A percentile compares a stretch with the other conserved stretches of the same genome.
phyloP scores from a whole-genome alignment of 2,329 filamentous ascomycete genomes.

The Neonectria sp. region DNA sequence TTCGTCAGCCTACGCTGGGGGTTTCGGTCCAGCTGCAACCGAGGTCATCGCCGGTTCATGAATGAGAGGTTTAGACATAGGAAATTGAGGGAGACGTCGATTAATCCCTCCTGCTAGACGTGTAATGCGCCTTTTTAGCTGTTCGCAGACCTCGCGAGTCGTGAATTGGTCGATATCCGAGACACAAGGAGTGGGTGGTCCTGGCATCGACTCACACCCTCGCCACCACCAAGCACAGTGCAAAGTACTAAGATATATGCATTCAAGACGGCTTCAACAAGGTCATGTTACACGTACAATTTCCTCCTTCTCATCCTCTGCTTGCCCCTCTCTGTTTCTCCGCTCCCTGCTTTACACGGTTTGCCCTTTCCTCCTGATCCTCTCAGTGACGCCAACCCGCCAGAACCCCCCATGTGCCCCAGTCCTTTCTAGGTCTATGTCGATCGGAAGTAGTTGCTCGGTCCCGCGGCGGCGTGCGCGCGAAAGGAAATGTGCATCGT shows the following conservation, averaged over 20 bases:
- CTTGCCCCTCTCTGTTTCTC: constrained; percentile 7
- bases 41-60: constrained; percentile 12
- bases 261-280: constrained; percentile 45
- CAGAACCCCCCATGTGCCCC: constrained; percentile 28
- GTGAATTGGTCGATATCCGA: neutral
- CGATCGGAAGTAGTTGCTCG: constrained; percentile 38
- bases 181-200: neutral
- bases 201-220: no score
- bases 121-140: neutral
- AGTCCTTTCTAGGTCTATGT: constrained; percentile 39
- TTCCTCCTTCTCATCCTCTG: constrained; percentile 31
- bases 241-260: constrained; percentile 32
- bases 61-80: constrained; percentile 2
- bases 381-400: constrained; percentile 29
- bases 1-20: constrained; percentile 1
- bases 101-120: neutral
- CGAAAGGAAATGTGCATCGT: constrained; percentile 36
- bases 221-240: neutral
- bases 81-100: neutral
- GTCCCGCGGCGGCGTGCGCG: constrained; percentile 22
- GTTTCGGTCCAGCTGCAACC: constrained; percentile 18
- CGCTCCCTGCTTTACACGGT: constrained; percentile 20
- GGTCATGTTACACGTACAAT: constrained; percentile 48
- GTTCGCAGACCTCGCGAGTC: neutral
- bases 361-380: constrained; percentile 16